Percentiles rank a stretch among this genome's conserved stretches.
phyloP scores from a whole-genome alignment of 2,329 filamentous ascomycete species.

The Chaetomium globosum region DNA sequence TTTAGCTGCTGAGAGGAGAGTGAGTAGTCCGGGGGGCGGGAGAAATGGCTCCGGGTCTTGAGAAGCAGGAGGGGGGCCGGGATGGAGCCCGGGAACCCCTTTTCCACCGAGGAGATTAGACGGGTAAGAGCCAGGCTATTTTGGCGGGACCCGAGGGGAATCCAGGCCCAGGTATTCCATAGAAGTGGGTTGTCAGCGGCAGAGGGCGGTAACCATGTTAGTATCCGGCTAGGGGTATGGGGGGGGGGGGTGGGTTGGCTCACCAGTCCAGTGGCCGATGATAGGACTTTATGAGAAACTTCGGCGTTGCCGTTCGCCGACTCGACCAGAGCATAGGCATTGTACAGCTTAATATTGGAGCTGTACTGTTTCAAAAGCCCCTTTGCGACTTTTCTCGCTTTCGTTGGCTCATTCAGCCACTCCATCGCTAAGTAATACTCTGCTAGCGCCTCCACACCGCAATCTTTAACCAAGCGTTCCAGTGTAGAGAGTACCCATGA shows the following conservation, averaged over 20 bases:
- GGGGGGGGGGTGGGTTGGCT: too few relatives aligned
- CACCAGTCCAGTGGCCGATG: conserved; percentile 59
- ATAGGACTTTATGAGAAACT: conserved; percentile 65
- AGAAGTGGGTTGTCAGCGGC: conserved; percentile 61
- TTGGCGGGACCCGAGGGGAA: conserved; percentile 55
- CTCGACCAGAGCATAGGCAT: conserved; percentile 77
- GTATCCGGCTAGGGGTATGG: not conserved
- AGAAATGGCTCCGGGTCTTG: conserved; percentile 57
- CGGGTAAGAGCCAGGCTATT: conserved; percentile 43
- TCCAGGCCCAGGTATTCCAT: conserved; percentile 68
- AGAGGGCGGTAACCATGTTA: conserved; percentile 55
- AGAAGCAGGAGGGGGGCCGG: conserved; percentile 50
- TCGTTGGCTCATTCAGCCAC: conserved; percentile 55
- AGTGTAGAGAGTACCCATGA: conserved; percentile 58
- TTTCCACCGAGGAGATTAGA: conserved; percentile 47
- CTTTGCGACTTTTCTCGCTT: conserved; percentile 72
- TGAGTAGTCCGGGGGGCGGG: conserved; percentile 57
- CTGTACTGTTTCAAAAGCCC: conserved; percentile 69
- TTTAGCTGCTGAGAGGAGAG: conserved; percentile 54
- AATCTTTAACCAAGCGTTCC: conserved; percentile 56
- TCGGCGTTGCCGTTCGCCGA: conserved; percentile 58
- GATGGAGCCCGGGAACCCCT: conserved; percentile 31
- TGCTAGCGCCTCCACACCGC: conserved; percentile 57
- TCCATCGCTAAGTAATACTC: conserved; percentile 73
- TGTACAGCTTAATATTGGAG: conserved; percentile 70